Base-by-base conservation (phyloP, 495 filamentous ascomycete genomes). In the Chaetomium fimeti region DNA sequence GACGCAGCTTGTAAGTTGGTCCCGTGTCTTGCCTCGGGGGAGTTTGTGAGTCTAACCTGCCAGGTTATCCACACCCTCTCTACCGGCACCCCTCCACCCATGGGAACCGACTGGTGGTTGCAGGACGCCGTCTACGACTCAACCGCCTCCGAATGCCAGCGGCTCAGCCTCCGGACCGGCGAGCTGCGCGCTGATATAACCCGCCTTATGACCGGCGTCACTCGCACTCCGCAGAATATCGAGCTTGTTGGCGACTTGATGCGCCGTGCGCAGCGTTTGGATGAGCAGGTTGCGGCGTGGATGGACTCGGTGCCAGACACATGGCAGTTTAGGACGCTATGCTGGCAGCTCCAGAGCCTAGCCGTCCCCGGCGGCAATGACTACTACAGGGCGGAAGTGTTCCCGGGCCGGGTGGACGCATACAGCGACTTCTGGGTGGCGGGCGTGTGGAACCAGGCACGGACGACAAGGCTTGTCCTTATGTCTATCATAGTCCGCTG, bases 21-120 rank as follows among this genome's bases (percentile, higher is more conserved):
- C 45, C 45, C 45, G 3, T 24, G 45, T 20, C n/a, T 49, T 49
- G 45, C 6, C 45, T 49, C 3, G 5, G 15, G 16, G 53, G 22
- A 3, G 8, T 18, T 3, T 0, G 13, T 5, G 40, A 9, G 38
- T 24, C 18, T 59, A 47, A 38, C 45, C 18, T 7, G 8, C 15
- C 22, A 81, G 75, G 77, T 81, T 18, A 79, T 84, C 53, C 77
- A 81, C 60, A 77, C 76, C 47, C 72, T 84, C 43, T 75, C 77
- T 1, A 70, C 81, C 0, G 75, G 73, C n/a, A 80, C 75, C 22
- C 29, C 80, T 0, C 82, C 81, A 6, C 51, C 66, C n/a, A 77
- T 82, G 73, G 80, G 79, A 16, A 55, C 69, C 0, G 80, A 83
- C n/a, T 84, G 80, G 81, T 85, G 83, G 83, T 62, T 81, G 11